Conservation (phyloP, 495 filamentous ascomycete species). For the Pseudevernia furfuracea region DNA sequence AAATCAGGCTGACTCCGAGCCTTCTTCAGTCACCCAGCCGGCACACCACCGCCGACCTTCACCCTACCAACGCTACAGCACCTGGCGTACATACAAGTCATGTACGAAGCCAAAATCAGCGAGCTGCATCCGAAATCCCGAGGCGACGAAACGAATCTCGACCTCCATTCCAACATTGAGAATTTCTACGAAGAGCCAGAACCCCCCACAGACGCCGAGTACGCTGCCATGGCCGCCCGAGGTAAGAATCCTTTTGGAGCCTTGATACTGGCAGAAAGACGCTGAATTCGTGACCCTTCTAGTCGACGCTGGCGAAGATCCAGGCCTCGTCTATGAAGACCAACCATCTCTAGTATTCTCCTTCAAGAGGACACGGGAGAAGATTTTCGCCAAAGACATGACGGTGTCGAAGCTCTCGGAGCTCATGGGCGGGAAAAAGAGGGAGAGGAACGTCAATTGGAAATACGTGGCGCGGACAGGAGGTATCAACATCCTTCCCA, state of each 20-base stretch:
- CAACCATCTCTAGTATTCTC: neutral
- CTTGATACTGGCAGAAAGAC: neutral
- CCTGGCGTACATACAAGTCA: slow-evolving; percentile 25
- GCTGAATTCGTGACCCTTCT: neutral
- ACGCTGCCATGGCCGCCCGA: neutral
- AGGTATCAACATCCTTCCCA: neutral
- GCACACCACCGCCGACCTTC: slow-evolving; percentile 12
- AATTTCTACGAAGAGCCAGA: slow-evolving; percentile 12
- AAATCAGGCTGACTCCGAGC: neutral
- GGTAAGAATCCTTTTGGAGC: neutral
- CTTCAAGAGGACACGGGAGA: neutral
- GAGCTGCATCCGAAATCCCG: slow-evolving; percentile 17
- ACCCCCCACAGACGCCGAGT: neutral
- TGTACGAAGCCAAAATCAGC: slow-evolving; percentile 22
- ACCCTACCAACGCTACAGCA: slow-evolving; percentile 24
- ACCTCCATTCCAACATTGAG: slow-evolving; percentile 5
- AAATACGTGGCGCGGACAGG: slow-evolving; percentile 7
- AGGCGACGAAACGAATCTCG: slow-evolving; percentile 4
- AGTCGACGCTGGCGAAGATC: neutral
- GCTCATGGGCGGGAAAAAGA: slow-evolving; percentile 16
- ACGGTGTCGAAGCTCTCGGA: slow-evolving; percentile 4
- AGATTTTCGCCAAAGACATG: slow-evolving; percentile 10
- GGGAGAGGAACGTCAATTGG: slow-evolving; percentile 15
- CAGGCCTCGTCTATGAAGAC: neutral
- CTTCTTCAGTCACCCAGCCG: neutral